Base-by-base conservation (phyloP, 495 filamentous ascomycete genomes). In the Penicillium parvum region DNA sequence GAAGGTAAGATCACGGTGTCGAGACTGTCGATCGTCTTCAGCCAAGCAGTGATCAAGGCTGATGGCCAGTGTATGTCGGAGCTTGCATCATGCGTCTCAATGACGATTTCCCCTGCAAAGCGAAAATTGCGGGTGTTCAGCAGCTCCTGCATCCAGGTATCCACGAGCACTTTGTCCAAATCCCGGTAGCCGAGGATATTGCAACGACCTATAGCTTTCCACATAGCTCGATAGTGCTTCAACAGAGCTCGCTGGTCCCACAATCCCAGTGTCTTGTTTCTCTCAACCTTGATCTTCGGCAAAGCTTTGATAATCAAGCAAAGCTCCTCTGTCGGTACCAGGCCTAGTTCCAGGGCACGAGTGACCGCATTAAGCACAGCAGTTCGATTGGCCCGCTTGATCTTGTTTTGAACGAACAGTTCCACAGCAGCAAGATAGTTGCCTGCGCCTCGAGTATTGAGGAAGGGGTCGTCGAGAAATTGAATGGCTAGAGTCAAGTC, bases 401-500 rank as follows among this genome's bases (percentile, higher is more conserved):
- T 29, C 32, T 45, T 52, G 11, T 20, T 42, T 35, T 37, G 36
- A 14, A 34, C 36, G 19, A 56, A 62, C 21, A 49, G 21, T 35
- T 63, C 36, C 32, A 65, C 47, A 4, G 59, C 47, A 10, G 47
- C 35, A 34, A 52, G 37, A 22, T 66, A 72, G 45, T 76, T 76
- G 1, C 65, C 55, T 9, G 69, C 61, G 10, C 66, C 64, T 4
- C 39, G 52, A 19, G 55, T 59, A 38, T 74, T 74, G 22, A 76
- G 35, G 19, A 54, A 54, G 0, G 56, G 57, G 36, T 78, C 72
- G 30, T 70, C 65, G 18, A 76, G 36, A 26, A 75, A 75, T 7
- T 51, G 37, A n/a, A 66, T 43, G 0, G 67, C 52, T 43, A 64
- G 54, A 7, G 11, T 60, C 23, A 47, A 55, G 11, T 51, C 37